A percentile compares a stretch with the other conserved stretches of the same genome.
These are phyloP conservation scores for Aspergillus brunneoviolaceus DNA, from an alignment of 2,329 filamentous ascomycete species.

Conservation along the genomic window DNA sequence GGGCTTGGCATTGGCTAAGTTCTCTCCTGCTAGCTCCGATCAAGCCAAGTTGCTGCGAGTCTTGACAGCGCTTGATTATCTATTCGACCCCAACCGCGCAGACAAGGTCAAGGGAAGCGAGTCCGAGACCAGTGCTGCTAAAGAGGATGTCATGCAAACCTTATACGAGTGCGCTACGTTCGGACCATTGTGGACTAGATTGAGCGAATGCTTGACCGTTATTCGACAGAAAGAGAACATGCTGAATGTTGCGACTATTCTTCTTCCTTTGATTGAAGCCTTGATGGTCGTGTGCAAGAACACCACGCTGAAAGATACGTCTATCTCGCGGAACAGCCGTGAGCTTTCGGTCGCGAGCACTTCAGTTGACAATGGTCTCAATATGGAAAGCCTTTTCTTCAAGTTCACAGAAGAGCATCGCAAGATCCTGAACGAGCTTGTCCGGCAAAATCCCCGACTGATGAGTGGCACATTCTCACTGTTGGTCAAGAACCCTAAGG, in stretches of 20 bases:
- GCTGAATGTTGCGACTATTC: conserved; percentile 94
- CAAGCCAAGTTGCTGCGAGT: conserved; percentile 94
- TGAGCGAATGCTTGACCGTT: conserved; percentile 82
- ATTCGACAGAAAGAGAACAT: conserved; percentile 92
- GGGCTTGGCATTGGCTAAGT: conserved; percentile 88
- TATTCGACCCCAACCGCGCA: conserved; percentile 79
- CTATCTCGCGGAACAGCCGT: conserved; percentile 54
- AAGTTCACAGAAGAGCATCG: conserved; percentile 96
- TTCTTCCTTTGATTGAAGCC: conserved; percentile 90
- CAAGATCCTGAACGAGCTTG: conserved; percentile 95
- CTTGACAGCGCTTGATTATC: conserved; percentile 88
- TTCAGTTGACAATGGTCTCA: conserved; percentile 66
- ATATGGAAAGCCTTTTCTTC: conserved; percentile 89
- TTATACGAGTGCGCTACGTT: conserved; percentile 92
- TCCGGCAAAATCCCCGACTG: conserved; percentile 92
- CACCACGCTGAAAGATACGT: conserved; percentile 72
- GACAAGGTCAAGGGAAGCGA: conserved; percentile 54
- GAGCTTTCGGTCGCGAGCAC: conserved; percentile 75
- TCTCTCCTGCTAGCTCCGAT: conserved; percentile 92
- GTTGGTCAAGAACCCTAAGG: conserved; percentile 96
- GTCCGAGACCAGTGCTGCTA: conserved; percentile 57
- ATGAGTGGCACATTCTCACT: conserved; percentile 98
- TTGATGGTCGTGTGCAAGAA: conserved; percentile 99
- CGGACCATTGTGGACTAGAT: conserved; percentile 83
- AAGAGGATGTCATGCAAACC: conserved; percentile 80